Conservation (phyloP, 2,329 filamentous ascomycete species). For the Fusarium xyrophilum region DNA sequence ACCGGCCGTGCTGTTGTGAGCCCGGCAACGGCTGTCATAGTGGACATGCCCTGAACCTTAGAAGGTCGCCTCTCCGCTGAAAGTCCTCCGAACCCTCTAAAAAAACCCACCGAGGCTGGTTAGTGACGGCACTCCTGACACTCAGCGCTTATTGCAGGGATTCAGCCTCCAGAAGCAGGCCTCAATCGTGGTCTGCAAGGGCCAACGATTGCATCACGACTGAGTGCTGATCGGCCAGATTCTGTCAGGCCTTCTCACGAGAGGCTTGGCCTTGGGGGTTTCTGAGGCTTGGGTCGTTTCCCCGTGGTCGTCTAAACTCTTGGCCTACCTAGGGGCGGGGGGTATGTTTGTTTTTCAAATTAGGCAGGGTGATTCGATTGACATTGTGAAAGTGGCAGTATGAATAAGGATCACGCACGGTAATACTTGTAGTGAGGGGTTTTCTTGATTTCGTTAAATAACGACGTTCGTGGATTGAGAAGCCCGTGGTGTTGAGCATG, state of each 20-base stretch:
- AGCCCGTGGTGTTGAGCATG: neutral
- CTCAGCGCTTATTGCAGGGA: constrained; percentile 1
- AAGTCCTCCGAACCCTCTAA: constrained; percentile 6
- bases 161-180: constrained; percentile 19
- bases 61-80: constrained; percentile 14
- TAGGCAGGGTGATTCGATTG: constrained; percentile 22
- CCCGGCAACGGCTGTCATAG: constrained; percentile 8
- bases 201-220: constrained; percentile 45
- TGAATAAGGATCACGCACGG: neutral
- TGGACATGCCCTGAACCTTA: constrained; percentile 14
- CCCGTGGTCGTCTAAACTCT: constrained; percentile 31
- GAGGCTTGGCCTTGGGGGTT: constrained; percentile 23
- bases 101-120: constrained; percentile 13
- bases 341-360: constrained; percentile 31
- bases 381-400: neutral
- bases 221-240: constrained; percentile 41
- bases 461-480: neutral
- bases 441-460: neutral
- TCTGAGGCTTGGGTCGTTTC: constrained; percentile 33
- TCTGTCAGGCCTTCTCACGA: constrained; percentile 37
- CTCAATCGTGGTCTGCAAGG: constrained; percentile 37
- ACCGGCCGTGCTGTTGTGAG: neutral
- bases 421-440: constrained; percentile 5
- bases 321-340: constrained; percentile 28
- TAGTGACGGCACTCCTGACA: constrained; percentile 4